Evolutionary conservation across 805 yeast genomes (phyloP).

Genomic region (Starmerella asiatica): DNA sequence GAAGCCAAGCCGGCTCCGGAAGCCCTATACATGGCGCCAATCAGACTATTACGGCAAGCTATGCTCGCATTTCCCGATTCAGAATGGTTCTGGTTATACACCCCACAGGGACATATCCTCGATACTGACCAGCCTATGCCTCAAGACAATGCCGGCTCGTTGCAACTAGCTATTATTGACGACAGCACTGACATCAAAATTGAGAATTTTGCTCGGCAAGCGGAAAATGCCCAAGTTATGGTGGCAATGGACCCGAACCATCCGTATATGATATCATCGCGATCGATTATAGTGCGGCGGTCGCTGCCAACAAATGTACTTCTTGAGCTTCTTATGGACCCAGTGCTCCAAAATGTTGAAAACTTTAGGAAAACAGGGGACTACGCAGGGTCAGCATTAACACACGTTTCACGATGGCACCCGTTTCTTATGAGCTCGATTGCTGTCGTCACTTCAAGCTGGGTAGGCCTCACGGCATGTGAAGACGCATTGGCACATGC

Average conservation of each 20-base stretch:
- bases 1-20: conserved; percentile 20
- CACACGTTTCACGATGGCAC: conserved; percentile 12
- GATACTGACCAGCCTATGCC: conserved; percentile 24
- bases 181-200: neutral
- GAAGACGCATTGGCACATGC: neutral
- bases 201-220: neutral
- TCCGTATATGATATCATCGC: conserved; percentile 1
- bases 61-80: conserved; percentile 78
- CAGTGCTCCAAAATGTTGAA: conserved; percentile 5
- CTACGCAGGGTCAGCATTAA: conserved; percentile 11
- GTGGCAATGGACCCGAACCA: conserved; percentile 1
- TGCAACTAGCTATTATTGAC: neutral
- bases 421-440: conserved; percentile 3
- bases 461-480: conserved; percentile 4
- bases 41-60: conserved; percentile 60
- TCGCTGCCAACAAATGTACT: conserved; percentile 2
- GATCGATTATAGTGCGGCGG: conserved; percentile 2
- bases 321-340: conserved; percentile 7
- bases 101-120: conserved; percentile 59
- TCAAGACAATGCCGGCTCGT: neutral
- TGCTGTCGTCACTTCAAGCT: conserved; percentile 5
- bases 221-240: neutral
- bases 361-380: conserved; percentile 1
- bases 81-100: conserved; percentile 71
- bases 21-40: conserved; percentile 39